These are phyloP conservation scores for Coniochaeta sp. DNA, from an alignment of 2,329 filamentous ascomycete species.

Conservation along the genomic window DNA sequence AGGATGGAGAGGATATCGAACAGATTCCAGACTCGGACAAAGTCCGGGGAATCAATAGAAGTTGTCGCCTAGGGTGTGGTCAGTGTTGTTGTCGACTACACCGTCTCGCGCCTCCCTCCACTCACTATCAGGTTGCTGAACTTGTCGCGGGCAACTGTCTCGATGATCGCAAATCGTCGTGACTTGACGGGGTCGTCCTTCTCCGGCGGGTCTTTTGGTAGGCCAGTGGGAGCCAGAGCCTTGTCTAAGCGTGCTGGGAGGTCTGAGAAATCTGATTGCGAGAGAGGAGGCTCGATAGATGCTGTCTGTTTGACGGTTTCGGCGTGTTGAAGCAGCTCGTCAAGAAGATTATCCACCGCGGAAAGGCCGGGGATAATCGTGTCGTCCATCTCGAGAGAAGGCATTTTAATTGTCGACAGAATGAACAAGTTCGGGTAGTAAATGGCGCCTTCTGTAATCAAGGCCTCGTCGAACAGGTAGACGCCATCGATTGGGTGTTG, in stretches of 20 bases:
- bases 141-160: slow-evolving; percentile 73
- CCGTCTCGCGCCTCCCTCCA: slow-evolving; percentile 5
- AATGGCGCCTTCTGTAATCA: background rate
- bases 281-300: slow-evolving; percentile 67
- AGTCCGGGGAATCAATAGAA: slow-evolving; percentile 68
- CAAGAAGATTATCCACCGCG: slow-evolving; percentile 46
- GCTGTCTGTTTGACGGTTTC: slow-evolving; percentile 49
- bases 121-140: slow-evolving; percentile 76
- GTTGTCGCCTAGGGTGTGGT: slow-evolving; percentile 53
- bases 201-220: slow-evolving; percentile 16
- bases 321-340: slow-evolving; percentile 52
- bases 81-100: slow-evolving; percentile 3
- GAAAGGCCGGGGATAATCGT: slow-evolving; percentile 46
- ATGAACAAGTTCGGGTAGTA: background rate
- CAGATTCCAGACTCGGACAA: slow-evolving; percentile 85
- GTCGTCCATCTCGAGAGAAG: slow-evolving; percentile 35
- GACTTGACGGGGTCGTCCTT: slow-evolving; percentile 30
- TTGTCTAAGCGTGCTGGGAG: slow-evolving; percentile 36
- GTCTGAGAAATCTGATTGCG: slow-evolving; percentile 57
- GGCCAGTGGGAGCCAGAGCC: slow-evolving; percentile 25
- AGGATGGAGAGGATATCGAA: slow-evolving; percentile 86
- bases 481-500: slow-evolving; percentile 1
- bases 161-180: slow-evolving; percentile 64
- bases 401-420: slow-evolving; percentile 33
- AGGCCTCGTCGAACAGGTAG: background rate